phyloP scores from a whole-genome alignment of 176 grass and related monocot genomes.

The Phoenix dactylifera region DNA sequence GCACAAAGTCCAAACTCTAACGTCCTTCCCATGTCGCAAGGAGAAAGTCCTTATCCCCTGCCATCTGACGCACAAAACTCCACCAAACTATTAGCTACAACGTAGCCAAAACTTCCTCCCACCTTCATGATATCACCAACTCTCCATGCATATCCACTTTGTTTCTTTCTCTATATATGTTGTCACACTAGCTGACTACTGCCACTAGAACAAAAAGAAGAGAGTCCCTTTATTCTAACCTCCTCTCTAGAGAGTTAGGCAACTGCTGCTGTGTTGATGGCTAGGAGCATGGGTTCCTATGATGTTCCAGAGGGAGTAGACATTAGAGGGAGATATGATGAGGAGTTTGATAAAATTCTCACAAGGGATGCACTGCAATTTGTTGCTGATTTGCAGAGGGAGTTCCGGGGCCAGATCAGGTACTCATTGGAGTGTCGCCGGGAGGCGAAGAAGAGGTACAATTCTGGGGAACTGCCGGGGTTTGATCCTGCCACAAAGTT shows the following conservation, averaged over 20 bases:
- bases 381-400: slow-evolving; percentile 52
- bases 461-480: slow-evolving; percentile 49
- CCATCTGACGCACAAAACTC: slow-evolving; percentile 14
- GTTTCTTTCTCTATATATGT: not conserved
- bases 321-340: slow-evolving; percentile 62
- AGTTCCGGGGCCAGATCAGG: slow-evolving; percentile 66
- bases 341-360: slow-evolving; percentile 53
- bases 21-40: too few species aligned
- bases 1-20: too few species aligned
- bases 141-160: not conserved
- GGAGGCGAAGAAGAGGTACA: slow-evolving; percentile 53
- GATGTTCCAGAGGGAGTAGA: slow-evolving; percentile 81
- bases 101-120: too few species aligned
- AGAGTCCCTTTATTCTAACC: too few species aligned
- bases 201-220: too few species aligned
- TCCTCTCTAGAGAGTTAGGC: too few species aligned
- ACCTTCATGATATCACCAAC: not conserved
- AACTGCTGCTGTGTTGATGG: not conserved
- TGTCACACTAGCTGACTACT: too few species aligned
- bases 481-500: slow-evolving; percentile 63
- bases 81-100: not conserved
- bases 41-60: slow-evolving; percentile 11
- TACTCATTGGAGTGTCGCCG: slow-evolving; percentile 61
- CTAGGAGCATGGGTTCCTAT: slow-evolving; percentile 21
- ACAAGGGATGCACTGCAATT: slow-evolving; percentile 63